Base-by-base conservation (phyloP, 495 filamentous ascomycete genomes). In the Neurospora cerealis region DNA sequence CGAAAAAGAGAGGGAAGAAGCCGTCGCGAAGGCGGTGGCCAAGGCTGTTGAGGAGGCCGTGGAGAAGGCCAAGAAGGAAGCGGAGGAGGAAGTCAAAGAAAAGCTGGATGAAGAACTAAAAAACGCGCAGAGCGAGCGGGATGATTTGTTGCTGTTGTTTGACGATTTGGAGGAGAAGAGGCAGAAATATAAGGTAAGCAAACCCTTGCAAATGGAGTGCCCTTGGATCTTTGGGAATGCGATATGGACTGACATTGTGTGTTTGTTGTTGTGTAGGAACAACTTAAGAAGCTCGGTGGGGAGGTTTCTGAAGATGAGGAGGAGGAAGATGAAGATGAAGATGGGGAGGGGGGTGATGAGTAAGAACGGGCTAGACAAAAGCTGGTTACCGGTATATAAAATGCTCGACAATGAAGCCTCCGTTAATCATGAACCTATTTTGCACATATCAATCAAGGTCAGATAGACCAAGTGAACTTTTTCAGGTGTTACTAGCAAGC, bases 141-240 rank as follows among this genome's bases (percentile, higher is more conserved):
- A 97, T 76, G 93, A 97, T 81, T 84, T 97, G 76, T 83, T 97
- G 44, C 92, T 96, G 85, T 90, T 97, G 40, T 92, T 97, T 80
- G 91, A 88, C n/a, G 93, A 97, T 77, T 76, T 96, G n/a, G 93
- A 97, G 80, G 91, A 94, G 70, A 96, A 95, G 85, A 85, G 91
- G 73, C 84, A 87, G 11, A 89, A 89, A 73, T 94, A 96, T 78
- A 96, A 94, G 89, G 93, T 93, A 85, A 78, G 41, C 41, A 42
- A 37, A 13, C 40, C 36, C 60, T 70, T 34, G 40, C 69, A 40
- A 21, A 19, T 62, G 15, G 15, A 70, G 4, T 54, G 34, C 8
- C 70, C 66, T 69, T 41, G 15, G 39, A 36, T 34, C 38, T 76
- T 42, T 17, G 17, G 44, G 40, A 36, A 32, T 24, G 21, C 72